Evolutionary conservation across 192 early-diverging fungal genomes (phyloP).

Genomic region (Coemansia sp.): DNA sequence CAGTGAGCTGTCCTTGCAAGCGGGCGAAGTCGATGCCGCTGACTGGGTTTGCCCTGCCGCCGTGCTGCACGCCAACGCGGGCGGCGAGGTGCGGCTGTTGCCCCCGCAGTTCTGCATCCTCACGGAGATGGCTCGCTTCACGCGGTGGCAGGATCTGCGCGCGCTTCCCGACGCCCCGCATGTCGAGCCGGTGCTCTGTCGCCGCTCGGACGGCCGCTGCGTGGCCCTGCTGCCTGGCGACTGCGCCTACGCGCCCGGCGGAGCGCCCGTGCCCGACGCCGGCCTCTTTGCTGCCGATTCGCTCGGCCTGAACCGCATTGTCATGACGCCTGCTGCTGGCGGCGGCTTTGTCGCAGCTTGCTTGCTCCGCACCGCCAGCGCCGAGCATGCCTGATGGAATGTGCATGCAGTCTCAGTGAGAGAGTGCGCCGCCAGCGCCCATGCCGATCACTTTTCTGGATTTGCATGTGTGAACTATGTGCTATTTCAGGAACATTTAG

Average conservation of each 20-base stretch:
- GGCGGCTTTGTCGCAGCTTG: slow-evolving; percentile 27
- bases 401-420: not conserved
- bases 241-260: slow-evolving; percentile 8
- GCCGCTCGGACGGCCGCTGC: slow-evolving; percentile 17
- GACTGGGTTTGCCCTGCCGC: slow-evolving; percentile 69
- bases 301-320: slow-evolving; percentile 23
- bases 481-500: no score
- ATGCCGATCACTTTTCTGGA: no score
- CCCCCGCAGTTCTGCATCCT: slow-evolving; percentile 67
- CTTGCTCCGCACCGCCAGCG: slow-evolving; percentile 4
- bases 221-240: slow-evolving; percentile 46
- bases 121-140: slow-evolving; percentile 43
- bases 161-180: not conserved
- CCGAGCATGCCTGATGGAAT: no score
- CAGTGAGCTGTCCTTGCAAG: slow-evolving; percentile 23
- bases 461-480: no score
- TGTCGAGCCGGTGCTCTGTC: slow-evolving; percentile 31
- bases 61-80: slow-evolving; percentile 51
- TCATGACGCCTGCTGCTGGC: slow-evolving; percentile 10
- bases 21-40: slow-evolving; percentile 54
- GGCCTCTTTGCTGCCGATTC: not conserved
- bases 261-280: not conserved
- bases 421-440: no score
- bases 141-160: slow-evolving; percentile 49
- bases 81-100: slow-evolving; percentile 49